Base-by-base conservation (phyloP, 23 red algal genomes). In the Chondrus crispus region DNA sequence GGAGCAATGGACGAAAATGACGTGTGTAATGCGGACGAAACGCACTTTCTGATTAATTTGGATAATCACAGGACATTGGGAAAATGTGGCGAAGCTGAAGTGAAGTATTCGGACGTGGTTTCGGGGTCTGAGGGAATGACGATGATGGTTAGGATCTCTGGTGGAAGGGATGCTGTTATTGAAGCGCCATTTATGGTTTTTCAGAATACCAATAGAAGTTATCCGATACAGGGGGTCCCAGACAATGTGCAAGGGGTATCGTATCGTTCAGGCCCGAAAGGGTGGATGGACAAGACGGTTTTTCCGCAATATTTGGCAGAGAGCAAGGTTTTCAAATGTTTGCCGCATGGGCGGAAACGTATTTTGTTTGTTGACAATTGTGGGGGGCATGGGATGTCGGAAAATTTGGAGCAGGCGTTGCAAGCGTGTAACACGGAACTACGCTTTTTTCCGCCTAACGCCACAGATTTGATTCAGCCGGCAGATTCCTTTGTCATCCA, bases 31-130 rank as follows among this genome's bases (percentile, higher is more conserved):
- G 54, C 62, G 2, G 81, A 68, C 20, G 55, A 85, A 48, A 85
- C 81, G 5, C 38, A 63, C 55, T 85, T 85, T 10, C 49, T 43
- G 9, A 69, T 85, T 43, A 85, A 85, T n/a, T 45, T 63, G 81
- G 81, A 85, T 41, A 68, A 85, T 37, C 55, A 48, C 22, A 85
- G 41, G 14, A 85, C 28, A 3, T 40, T 84, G 26, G 5, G 38
- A n/a, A 19, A 62, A 19, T 13, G 45, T 3, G 52, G 80, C n/a
- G 51, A 60, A 2, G 26, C 3, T 46, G 46, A 26, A 50, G 80
- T 84, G 19, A 3, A 40, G 14, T 84, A 84, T 43, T 40, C 57
- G 4, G 76, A 81, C 38, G 51, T 58, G 5, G 51, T 38, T 5
- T 81, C 76, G 11, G 28, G 39, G 45, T 4, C 48, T 38, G 80